phyloP scores from a whole-genome alignment of 163 green algal genomes.

The Trebouxiophyceae sp. region DNA sequence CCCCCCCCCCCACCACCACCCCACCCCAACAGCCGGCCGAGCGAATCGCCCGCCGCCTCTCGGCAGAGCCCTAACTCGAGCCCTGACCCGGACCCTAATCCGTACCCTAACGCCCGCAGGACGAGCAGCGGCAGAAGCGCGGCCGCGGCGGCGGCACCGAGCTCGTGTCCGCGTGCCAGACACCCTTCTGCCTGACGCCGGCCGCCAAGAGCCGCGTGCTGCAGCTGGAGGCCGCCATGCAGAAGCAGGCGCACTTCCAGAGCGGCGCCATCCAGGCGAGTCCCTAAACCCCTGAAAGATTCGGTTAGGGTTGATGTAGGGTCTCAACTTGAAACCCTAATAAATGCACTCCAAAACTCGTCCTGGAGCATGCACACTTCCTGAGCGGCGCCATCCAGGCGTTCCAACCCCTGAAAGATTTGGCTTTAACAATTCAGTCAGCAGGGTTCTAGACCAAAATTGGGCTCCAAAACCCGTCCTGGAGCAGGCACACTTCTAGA shows the following conservation, averaged over 20 bases:
- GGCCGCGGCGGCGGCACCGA: neutral
- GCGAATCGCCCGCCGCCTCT: too few species aligned
- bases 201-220: conserved; percentile 59
- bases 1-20: too few species aligned
- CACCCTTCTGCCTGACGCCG: conserved; percentile 49
- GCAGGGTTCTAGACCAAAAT: neutral
- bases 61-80: too few species aligned
- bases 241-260: conserved; percentile 46
- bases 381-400: too few species aligned
- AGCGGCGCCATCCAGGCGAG: conserved; percentile 14
- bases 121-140: neutral
- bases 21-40: too few species aligned
- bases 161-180: conserved; percentile 45
- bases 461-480: conserved; percentile 16
- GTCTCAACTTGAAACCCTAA: neutral
- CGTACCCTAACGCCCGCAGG: too few species aligned
- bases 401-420: too few species aligned
- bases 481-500: conserved; percentile 42
- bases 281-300: neutral
- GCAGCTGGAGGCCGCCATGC: conserved; percentile 49
- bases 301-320: too few species aligned
- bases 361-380: neutral
- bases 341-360: neutral
- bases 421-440: too few species aligned
- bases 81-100: too few species aligned